phyloP scores from a whole-genome alignment of 768 basidiomycete genomes.

The Agaricus subrufescens region DNA sequence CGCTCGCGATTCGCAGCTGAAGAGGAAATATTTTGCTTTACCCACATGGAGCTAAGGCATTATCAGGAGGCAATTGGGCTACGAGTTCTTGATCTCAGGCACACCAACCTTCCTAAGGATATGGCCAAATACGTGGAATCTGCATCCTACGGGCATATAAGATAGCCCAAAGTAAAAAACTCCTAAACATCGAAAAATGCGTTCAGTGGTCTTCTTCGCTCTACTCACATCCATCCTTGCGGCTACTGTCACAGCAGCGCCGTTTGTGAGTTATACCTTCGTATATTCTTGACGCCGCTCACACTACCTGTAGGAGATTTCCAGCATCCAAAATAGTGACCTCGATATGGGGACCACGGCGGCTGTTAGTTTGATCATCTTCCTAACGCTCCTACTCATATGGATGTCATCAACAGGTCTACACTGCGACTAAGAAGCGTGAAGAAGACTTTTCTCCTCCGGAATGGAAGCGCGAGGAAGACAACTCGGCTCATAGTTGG shows the following conservation, averaged over 20 bases:
- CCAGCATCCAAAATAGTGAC: background rate
- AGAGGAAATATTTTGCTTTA: background rate
- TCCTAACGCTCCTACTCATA: background rate
- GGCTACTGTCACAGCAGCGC: background rate
- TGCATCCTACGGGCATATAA: constrained; percentile 1
- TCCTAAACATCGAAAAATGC: background rate
- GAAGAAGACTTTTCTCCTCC: background rate
- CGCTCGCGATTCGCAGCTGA: background rate
- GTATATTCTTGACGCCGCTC: background rate
- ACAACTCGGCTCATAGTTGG: background rate
- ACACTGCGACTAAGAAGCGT: no score
- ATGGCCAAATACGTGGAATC: background rate
- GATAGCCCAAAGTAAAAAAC: background rate
- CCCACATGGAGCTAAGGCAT: constrained; percentile 5
- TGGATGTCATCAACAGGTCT: background rate
- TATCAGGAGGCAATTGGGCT: constrained; percentile 4
- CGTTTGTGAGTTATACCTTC: background rate
- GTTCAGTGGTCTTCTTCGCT: background rate
- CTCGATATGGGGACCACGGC: background rate
- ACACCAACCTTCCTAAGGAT: background rate
- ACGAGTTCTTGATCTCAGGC: constrained; percentile 10
- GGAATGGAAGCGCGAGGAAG: background rate
- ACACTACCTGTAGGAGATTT: background rate
- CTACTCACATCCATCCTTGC: background rate
- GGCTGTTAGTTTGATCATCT: background rate